Base-by-base conservation (phyloP, 1,284 basidiomycete genomes). In the Sporisorium exsertum region DNA sequence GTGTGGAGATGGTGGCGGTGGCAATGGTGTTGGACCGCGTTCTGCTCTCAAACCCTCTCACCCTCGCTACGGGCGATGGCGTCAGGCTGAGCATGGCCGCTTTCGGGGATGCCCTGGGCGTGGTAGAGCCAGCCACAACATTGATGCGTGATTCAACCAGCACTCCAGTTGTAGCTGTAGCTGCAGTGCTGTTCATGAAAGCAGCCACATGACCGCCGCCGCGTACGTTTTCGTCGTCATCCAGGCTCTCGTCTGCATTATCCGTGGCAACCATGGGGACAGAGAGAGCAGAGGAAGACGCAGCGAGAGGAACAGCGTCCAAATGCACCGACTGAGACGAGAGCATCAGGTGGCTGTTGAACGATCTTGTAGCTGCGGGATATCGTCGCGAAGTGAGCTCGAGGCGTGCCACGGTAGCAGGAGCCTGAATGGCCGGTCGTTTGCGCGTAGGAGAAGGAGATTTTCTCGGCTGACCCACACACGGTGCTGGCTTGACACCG, bases 401-500 rank as follows among this genome's bases (percentile, higher is more conserved):
- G 50, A 79, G 32, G 18, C 75, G 35, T 1, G 67, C 71, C 15
- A 72, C 68, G 2, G 75, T 75, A 0, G 70, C 68, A 13, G 70
- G 78, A 3, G 66, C 70, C 29, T 65, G 65, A 26, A 69, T 76
- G 2, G 73, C 79, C 0, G 72, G 75, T 7, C 84, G 58, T 64
- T 85, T 85, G 27, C 81, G 64, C 2, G 57, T 68, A 0, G 81
- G 81, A 13, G 78, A 83, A 4, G 83, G 84, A 29, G 79, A 80
- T 53, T 85, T 85, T 40, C 84, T 65, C 15, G 84, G 84, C 55
- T 85, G 84, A 2, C 84, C 84, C 4, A 85, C 84, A 35, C 78
- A 80, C 0, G 84, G 84, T 15, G 83, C 81, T 7, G 84, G 83
- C 61, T 85, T 85, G 42, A 71, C 55, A 2, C 55, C 64, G 2